Conservation (phyloP, 192 early-diverging fungal species). For the Coemansia brasiliensis region DNA sequence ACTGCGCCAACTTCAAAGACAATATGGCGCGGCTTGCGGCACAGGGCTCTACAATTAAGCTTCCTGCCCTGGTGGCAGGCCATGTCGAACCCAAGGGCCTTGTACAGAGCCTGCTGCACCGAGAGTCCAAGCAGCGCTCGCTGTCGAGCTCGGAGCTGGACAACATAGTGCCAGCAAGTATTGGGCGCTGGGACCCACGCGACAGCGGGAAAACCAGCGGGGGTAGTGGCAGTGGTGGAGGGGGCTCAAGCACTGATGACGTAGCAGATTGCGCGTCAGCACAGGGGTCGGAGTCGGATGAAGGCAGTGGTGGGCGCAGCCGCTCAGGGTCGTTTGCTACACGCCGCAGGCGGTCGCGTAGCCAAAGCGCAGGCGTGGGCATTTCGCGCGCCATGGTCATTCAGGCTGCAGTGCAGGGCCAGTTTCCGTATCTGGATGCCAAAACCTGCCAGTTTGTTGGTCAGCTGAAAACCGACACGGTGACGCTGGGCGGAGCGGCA, state of each 20-base stretch:
- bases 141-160: constrained; percentile 52
- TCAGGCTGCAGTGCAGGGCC: constrained; percentile 48
- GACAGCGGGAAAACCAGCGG: background rate
- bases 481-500: constrained; percentile 41
- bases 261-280: background rate
- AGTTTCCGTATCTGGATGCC: constrained; percentile 53
- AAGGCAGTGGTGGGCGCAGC: background rate
- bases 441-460: constrained; percentile 57
- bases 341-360: constrained; percentile 42
- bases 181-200: constrained; percentile 23
- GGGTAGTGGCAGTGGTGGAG: background rate
- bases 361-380: constrained; percentile 52
- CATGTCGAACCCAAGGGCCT: constrained; percentile 30
- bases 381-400: constrained; percentile 54
- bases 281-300: background rate
- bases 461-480: constrained; percentile 43
- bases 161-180: constrained; percentile 39
- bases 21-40: background rate
- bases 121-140: constrained; percentile 48
- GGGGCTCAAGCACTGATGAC: background rate
- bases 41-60: background rate
- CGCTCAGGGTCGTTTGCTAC: constrained; percentile 29
- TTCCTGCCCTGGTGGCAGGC: background rate
- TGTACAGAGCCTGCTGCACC: constrained; percentile 29
- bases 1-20: constrained; percentile 14